phyloP scores from a whole-genome alignment of 768 basidiomycete species.

The Rhodocollybia butyracea region DNA sequence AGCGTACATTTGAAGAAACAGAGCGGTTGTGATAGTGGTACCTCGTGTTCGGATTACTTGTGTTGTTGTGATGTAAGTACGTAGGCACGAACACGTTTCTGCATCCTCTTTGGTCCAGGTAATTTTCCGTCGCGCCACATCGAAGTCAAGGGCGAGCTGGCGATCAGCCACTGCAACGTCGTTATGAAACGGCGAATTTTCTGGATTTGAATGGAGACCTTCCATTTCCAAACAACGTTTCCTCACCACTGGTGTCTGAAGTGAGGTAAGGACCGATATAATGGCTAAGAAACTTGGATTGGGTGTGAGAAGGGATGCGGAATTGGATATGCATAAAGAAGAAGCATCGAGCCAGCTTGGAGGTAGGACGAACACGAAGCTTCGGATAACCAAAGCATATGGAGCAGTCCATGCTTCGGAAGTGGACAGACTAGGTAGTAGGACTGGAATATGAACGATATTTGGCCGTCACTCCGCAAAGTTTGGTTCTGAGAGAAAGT shows the following conservation, averaged over 20 bases:
- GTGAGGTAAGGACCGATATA: slow-evolving; percentile 24
- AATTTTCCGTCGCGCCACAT: slow-evolving; percentile 31
- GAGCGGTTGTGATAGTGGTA: no score
- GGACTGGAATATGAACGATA: slow-evolving; percentile 18
- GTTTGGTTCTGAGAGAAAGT: not conserved
- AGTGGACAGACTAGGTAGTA: slow-evolving; percentile 1
- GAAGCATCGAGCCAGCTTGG: slow-evolving; percentile 19
- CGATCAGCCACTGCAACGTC: slow-evolving; percentile 42
- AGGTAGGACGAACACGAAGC: slow-evolving; percentile 23
- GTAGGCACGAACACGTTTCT: slow-evolving; percentile 31
- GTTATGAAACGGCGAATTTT: slow-evolving; percentile 49
- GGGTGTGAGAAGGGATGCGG: slow-evolving; percentile 4
- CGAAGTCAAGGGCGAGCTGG: slow-evolving; percentile 33
- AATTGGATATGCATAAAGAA: not conserved
- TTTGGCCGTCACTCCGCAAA: slow-evolving; percentile 7
- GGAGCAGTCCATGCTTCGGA: slow-evolving; percentile 15
- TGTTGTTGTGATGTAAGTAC: slow-evolving; percentile 36
- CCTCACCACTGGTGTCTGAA: slow-evolving; percentile 21
- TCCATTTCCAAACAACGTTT: slow-evolving; percentile 39
- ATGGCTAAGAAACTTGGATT: slow-evolving; percentile 4
- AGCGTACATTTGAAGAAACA: no score
- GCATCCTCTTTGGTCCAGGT: slow-evolving; percentile 26
- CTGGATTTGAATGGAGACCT: slow-evolving; percentile 40
- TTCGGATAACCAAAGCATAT: slow-evolving; percentile 17
- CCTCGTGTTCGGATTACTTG: slow-evolving; percentile 50